Percentiles rank a stretch among this genome's conserved stretches.
Conservation (phyloP, 768 basidiomycete species). For the Dioszegia crocea region DNA sequence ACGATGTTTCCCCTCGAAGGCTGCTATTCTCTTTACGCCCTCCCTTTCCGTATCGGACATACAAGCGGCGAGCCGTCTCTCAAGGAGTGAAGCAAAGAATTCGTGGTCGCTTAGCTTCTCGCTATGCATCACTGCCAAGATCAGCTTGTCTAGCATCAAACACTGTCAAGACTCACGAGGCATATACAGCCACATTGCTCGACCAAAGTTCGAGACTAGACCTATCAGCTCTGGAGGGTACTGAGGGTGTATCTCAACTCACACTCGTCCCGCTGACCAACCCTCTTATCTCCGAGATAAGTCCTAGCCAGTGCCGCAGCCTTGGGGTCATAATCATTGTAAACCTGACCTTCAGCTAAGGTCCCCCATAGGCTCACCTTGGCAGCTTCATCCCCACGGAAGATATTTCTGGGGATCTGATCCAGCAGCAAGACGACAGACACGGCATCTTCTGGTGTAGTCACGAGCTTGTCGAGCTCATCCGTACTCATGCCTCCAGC, state of each 20-base stretch:
- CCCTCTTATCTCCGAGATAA: conserved; percentile 2
- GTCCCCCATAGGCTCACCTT: conserved; percentile 5
- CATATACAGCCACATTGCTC: conserved; percentile 8
- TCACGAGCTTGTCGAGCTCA: background rate
- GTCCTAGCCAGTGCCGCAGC: conserved; percentile 6
- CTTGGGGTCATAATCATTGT: conserved; percentile 14
- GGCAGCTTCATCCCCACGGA: conserved; percentile 3
- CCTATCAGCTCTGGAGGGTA: background rate
- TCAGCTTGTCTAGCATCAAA: background rate
- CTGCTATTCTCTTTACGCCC: background rate
- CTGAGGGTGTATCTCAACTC: background rate
- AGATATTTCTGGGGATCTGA: conserved; percentile 18
- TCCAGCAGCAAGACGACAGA: conserved; percentile 12
- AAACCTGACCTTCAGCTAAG: conserved; percentile 1
- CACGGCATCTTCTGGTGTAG: conserved; percentile 6
- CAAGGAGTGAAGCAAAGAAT: background rate
- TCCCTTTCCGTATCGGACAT: conserved; percentile 4
- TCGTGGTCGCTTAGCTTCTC: conserved; percentile 10
- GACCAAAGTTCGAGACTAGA: background rate
- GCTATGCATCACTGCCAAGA: conserved; percentile 17
- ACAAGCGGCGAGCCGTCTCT: background rate
- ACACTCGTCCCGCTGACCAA: conserved; percentile 1
- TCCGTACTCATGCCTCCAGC: conserved; percentile 5
- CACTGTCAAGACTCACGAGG: conserved; percentile 8
- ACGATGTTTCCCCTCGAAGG: conserved; percentile 16